These are phyloP conservation scores for Asclepias syriaca DNA, from an alignment of 257 asterid species.

Conservation along the genomic window DNA sequence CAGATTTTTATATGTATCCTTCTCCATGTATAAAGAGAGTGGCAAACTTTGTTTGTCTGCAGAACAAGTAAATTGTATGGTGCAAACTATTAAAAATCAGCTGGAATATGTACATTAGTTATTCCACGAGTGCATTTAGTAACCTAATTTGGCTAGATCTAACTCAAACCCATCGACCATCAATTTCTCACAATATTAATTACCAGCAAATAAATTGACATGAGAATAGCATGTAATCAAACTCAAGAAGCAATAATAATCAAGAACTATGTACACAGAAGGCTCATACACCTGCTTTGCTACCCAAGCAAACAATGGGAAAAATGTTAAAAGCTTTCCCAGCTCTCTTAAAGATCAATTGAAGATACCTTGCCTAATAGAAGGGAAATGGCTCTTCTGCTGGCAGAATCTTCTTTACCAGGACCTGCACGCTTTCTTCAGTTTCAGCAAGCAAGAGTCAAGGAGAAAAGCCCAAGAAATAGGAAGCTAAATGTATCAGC, in stretches of 20 bases:
- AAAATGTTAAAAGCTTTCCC: no score
- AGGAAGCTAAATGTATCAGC: not conserved
- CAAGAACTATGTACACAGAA: not conserved
- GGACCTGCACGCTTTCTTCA: not conserved
- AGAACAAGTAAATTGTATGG: not conserved
- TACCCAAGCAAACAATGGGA: no score
- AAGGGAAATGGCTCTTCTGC: not conserved
- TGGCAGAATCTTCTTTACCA: not conserved
- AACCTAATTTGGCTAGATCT: not conserved
- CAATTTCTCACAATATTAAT: not conserved
- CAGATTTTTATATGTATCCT: not conserved
- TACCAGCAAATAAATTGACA: not conserved
- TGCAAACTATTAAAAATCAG: not conserved
- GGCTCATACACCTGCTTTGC: not conserved
- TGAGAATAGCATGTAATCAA: not conserved
- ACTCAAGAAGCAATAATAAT: not conserved
- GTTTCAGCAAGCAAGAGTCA: not conserved
- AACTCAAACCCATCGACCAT: not conserved
- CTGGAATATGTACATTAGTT: not conserved
- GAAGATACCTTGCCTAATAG: not conserved
- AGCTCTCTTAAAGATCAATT: not conserved
- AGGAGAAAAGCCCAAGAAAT: not conserved
- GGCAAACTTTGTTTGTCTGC: not conserved
- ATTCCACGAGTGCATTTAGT: not conserved
- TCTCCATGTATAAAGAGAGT: not conserved